phyloP scores from a whole-genome alignment of 371 early-diverging fungal species.

The Mortierella sp. region DNA sequence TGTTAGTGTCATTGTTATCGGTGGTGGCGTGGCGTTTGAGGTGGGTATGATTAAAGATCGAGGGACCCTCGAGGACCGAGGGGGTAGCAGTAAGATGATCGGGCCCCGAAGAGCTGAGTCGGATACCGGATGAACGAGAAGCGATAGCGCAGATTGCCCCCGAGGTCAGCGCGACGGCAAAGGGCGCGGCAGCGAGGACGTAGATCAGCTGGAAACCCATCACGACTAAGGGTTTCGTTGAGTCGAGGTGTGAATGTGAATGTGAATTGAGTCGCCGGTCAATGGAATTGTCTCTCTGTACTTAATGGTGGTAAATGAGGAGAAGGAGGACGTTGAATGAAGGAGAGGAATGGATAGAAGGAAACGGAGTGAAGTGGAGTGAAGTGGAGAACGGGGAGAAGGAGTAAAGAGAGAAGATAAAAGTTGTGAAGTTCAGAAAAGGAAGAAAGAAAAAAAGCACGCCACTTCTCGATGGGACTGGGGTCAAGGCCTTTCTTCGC shows the following conservation, averaged over 20 bases:
- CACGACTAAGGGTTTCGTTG: neutral
- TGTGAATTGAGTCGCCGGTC: neutral
- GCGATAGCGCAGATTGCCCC: conserved; percentile 30
- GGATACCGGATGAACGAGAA: conserved; percentile 27
- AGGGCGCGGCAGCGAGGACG: conserved; percentile 36
- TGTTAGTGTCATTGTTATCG: neutral
- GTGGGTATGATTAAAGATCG: conserved; percentile 50
- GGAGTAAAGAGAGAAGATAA: neutral
- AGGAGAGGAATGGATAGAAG: neutral
- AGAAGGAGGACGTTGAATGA: neutral
- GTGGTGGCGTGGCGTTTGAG: conserved; percentile 18
- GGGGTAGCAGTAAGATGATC: conserved; percentile 13
- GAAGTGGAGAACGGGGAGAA: neutral
- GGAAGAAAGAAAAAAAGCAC: neutral
- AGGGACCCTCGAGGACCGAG: conserved; percentile 29
- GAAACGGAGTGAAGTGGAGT: too few relatives aligned
- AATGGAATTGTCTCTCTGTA: neutral
- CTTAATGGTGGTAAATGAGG: too few relatives aligned
- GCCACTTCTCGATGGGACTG: neutral
- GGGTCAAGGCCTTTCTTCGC: neutral
- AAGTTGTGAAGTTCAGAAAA: neutral
- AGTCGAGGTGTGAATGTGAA: neutral
- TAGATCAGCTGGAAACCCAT: conserved; percentile 39
- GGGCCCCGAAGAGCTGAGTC: conserved; percentile 16
- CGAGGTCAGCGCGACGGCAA: conserved; percentile 27